Evolutionary conservation across 2,329 filamentous ascomycete genomes (phyloP).

Genomic region (Oidium heveae): DNA sequence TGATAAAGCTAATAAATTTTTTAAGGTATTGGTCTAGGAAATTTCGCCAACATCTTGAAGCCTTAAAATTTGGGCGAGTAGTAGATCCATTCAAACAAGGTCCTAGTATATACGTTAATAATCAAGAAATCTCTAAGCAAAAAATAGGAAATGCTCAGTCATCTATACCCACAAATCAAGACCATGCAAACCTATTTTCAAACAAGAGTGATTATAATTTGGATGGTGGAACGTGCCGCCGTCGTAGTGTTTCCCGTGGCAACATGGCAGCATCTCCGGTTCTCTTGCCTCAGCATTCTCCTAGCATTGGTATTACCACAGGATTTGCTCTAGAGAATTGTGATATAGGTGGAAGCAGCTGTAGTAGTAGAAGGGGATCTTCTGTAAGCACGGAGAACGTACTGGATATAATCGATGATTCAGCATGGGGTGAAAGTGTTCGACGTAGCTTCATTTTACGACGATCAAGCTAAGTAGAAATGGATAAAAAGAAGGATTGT

Average conservation of each 20-base stretch:
- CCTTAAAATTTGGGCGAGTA: constrained; percentile 40
- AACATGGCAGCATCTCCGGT: constrained; percentile 1
- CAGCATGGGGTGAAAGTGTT: constrained; percentile 83
- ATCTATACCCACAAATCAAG: constrained; percentile 9
- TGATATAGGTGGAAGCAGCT: constrained; percentile 7
- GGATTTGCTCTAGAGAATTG: constrained; percentile 12
- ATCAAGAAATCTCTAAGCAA: constrained; percentile 24
- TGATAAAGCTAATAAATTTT: constrained; percentile 6
- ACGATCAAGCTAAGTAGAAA: constrained; percentile 14
- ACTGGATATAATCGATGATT: constrained; percentile 65
- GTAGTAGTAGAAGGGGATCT: constrained; percentile 37
- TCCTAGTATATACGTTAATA: constrained; percentile 76
- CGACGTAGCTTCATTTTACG: constrained; percentile 57
- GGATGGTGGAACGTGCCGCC: constrained; percentile 8
- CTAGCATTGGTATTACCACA: constrained; percentile 15
- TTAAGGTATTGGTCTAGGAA: constrained; percentile 52
- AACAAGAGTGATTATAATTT: constrained; percentile 12
- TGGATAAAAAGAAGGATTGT: too few species aligned
- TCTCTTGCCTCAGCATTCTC: constrained; percentile 11
- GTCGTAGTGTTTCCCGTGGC: constrained; percentile 4
- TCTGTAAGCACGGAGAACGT: constrained; percentile 52
- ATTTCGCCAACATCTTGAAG: constrained; percentile 52
- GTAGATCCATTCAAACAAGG: constrained; percentile 38
- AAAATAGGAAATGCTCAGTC: background rate
- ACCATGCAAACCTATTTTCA: constrained; percentile 4